Evolutionary conservation across 306 rosid genomes (phyloP).

Genomic region (Trichosanthes cucumerina): DNA sequence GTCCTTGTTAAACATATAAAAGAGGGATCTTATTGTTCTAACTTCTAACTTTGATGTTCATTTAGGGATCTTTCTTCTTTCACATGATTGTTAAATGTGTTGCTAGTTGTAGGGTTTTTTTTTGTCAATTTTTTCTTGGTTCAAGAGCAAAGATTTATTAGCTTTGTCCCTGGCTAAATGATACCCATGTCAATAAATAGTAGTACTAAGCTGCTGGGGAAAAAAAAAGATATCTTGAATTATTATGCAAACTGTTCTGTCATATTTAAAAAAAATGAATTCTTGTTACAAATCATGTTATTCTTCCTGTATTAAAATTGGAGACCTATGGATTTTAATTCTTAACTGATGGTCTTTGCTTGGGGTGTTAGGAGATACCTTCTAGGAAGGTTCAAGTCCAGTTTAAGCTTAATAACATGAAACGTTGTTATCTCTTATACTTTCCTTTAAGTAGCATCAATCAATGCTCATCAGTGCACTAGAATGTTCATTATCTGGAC

Average conservation of each 20-base stretch:
- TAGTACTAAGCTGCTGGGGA: neutral
- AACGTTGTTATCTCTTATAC: neutral
- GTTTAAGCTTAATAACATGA: neutral
- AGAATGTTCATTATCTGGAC: neutral
- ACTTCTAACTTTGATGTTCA: neutral
- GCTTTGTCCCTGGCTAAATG: neutral
- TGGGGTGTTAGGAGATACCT: neutral
- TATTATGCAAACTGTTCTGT: neutral
- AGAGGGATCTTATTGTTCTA: neutral
- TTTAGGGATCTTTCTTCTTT: neutral
- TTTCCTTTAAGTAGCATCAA: too few relatives aligned
- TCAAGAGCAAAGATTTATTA: neutral
- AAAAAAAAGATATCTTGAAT: neutral
- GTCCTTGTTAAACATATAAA: neutral
- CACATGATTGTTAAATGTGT: neutral
- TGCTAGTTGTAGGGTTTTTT: neutral
- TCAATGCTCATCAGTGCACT: neutral
- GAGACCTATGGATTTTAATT: neutral
- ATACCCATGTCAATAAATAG: neutral
- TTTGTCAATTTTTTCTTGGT: neutral
- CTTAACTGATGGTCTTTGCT: neutral
- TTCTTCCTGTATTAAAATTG: neutral
- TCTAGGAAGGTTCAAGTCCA: neutral
- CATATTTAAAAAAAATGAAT: neutral
- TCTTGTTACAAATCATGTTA: neutral